Evolutionary conservation across 164 flowering plant genomes (phyloP).

Genomic region (Paratinospora sagittata): DNA sequence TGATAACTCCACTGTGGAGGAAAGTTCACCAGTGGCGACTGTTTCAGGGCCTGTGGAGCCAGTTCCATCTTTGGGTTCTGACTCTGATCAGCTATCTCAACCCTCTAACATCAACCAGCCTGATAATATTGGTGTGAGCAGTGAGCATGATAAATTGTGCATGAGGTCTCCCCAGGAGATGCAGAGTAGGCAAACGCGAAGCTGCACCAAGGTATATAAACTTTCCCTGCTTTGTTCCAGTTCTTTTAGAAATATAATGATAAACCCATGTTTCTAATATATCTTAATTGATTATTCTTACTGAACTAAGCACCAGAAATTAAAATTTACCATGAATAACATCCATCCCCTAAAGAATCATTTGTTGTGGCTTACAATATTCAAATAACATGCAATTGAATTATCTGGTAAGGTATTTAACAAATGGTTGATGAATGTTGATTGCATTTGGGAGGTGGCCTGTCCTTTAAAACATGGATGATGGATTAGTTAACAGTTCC

Average conservation of each 20-base stretch:
- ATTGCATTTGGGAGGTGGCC: too few relatives aligned
- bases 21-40: constrained; percentile 26
- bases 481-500: too few relatives aligned
- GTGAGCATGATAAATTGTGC: constrained; percentile 72
- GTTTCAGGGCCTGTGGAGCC: constrained; percentile 30
- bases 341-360: too few relatives aligned
- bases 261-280: too few relatives aligned
- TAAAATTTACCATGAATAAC: too few relatives aligned
- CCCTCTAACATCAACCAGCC: constrained; percentile 52
- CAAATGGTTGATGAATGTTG: too few relatives aligned
- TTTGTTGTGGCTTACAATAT: too few relatives aligned
- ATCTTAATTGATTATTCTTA: too few relatives aligned
- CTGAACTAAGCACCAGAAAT: too few relatives aligned
- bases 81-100: constrained; percentile 55
- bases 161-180: constrained; percentile 59
- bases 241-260: background rate
- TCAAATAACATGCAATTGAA: too few relatives aligned
- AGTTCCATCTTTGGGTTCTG: constrained; percentile 40
- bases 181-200: constrained; percentile 69
- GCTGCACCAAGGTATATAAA: constrained; percentile 78
- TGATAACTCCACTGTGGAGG: constrained; percentile 44
- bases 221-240: background rate
- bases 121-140: constrained; percentile 55
- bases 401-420: too few relatives aligned
- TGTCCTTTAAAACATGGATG: too few relatives aligned